Percentiles rank a stretch among this genome's conserved stretches.
phyloP scores from a whole-genome alignment of 805 yeast genomes.

The Yarrowia sp. region DNA sequence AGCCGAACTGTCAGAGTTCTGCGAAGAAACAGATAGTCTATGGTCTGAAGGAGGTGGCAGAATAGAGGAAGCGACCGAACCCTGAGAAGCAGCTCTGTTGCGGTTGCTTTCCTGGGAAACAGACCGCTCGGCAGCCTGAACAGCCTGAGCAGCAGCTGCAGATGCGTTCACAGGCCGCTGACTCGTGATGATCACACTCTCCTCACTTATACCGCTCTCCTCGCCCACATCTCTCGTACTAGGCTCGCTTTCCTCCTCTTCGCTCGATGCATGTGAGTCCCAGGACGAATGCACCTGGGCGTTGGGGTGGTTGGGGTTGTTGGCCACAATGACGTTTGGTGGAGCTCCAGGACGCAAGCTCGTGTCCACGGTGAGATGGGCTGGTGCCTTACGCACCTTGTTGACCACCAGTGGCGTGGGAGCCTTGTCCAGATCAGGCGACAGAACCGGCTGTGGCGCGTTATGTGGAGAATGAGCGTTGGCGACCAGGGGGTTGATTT shows the following conservation, averaged over 20 bases:
- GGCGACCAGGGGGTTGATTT: slow-evolving; percentile 6
- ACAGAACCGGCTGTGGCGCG: slow-evolving; percentile 31
- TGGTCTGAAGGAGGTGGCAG: slow-evolving; percentile 14
- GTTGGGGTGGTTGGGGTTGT: slow-evolving; percentile 38
- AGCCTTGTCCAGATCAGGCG: slow-evolving; percentile 33
- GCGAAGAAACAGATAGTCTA: slow-evolving; percentile 17
- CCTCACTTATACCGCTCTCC: slow-evolving; percentile 17
- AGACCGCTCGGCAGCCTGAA: too few relatives aligned
- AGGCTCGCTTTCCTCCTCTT: slow-evolving; percentile 8
- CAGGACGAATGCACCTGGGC: slow-evolving; percentile 36
- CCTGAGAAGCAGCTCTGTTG: slow-evolving; percentile 14
- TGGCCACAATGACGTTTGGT: slow-evolving; percentile 4
- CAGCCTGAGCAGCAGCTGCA: background rate
- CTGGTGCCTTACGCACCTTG: slow-evolving; percentile 29
- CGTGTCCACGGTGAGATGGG: slow-evolving; percentile 36
- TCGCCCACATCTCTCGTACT: slow-evolving; percentile 3
- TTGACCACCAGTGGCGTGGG: slow-evolving; percentile 36
- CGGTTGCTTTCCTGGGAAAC: background rate
- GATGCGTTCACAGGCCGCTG: slow-evolving; percentile 25
- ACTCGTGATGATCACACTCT: slow-evolving; percentile 28
- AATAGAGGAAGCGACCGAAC: slow-evolving; percentile 20
- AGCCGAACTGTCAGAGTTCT: slow-evolving; percentile 21
- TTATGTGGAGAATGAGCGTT: slow-evolving; percentile 1
- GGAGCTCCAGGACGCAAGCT: background rate
- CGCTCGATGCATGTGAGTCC: slow-evolving; percentile 30